phyloP scores from a whole-genome alignment of 768 basidiomycete genomes.

The Kwoniella sp. region DNA sequence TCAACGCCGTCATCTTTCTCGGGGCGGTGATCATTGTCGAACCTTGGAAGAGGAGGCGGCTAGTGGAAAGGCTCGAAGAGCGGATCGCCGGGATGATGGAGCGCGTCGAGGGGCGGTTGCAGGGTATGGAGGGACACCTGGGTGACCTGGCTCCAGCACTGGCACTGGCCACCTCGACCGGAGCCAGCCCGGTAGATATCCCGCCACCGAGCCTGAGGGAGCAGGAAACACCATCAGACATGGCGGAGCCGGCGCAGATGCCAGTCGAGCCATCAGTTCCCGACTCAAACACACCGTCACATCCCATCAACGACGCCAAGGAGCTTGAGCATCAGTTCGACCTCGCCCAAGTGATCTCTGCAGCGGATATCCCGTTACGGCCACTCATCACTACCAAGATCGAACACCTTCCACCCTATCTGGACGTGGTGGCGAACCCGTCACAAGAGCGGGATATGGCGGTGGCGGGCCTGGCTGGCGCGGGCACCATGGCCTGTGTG shows the following conservation, averaged over 20 bases:
- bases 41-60: constrained; percentile 84
- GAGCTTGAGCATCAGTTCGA: too few relatives aligned
- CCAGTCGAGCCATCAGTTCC: background rate
- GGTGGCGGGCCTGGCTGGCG: constrained; percentile 11
- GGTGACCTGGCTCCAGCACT: too few relatives aligned
- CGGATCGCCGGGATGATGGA: constrained; percentile 61
- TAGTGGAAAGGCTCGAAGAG: constrained; percentile 84
- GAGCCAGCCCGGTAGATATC: too few relatives aligned
- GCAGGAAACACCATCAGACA: background rate
- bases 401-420: constrained; percentile 10
- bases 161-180: too few relatives aligned
- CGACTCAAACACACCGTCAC: background rate
- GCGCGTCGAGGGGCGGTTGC: constrained; percentile 53
- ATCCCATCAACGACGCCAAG: too few relatives aligned
- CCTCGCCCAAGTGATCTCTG: background rate
- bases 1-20: constrained; percentile 87
- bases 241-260: background rate
- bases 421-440: constrained; percentile 10
- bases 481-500: background rate
- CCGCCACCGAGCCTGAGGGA: too few relatives aligned
- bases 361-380: background rate
- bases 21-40: constrained; percentile 86
- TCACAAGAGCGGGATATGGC: constrained; percentile 19
- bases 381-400: constrained; percentile 1
- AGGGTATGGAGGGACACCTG: constrained; percentile 10